phyloP scores from a whole-genome alignment of 164 flowering plant genomes.

The Macadamia integrifolia region DNA sequence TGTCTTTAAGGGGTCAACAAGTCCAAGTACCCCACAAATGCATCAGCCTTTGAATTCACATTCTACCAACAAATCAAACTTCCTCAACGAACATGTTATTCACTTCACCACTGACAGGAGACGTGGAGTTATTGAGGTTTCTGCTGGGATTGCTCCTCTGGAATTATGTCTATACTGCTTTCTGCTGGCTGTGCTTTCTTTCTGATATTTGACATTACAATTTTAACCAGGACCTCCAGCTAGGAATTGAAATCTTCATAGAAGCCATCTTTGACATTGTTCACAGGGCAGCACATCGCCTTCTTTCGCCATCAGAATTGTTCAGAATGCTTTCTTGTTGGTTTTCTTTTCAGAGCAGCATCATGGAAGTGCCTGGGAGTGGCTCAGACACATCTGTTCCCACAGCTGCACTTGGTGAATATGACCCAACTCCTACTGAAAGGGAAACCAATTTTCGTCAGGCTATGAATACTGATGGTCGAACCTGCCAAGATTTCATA shows the following conservation, averaged over 20 bases:
- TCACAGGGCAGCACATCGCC: slow-evolving; percentile 69
- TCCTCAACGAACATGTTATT: slow-evolving; percentile 58
- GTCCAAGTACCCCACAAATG: slow-evolving; percentile 20
- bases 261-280: slow-evolving; percentile 75
- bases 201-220: slow-evolving; percentile 6
- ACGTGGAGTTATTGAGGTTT: slow-evolving; percentile 96
- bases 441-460: slow-evolving; percentile 43
- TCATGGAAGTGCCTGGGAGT: slow-evolving; percentile 16
- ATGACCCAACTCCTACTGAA: slow-evolving; percentile 66
- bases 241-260: slow-evolving; percentile 78
- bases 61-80: slow-evolving; percentile 34
- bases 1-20: slow-evolving; percentile 24
- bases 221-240: slow-evolving; percentile 79
- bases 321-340: slow-evolving; percentile 33
- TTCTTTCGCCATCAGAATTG: slow-evolving; percentile 68
- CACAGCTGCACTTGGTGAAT: slow-evolving; percentile 63
- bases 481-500: slow-evolving; percentile 93
- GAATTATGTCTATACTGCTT: background rate
- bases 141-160: background rate
- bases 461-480: slow-evolving; percentile 79
- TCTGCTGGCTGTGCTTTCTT: background rate
- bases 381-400: slow-evolving; percentile 29
- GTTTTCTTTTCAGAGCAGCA: slow-evolving; percentile 28
- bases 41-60: slow-evolving; percentile 19
- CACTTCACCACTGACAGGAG: slow-evolving; percentile 82